A percentile compares a stretch with the other conserved stretches of the same genome.
phyloP scores from a whole-genome alignment of 179 eudicot species.

The Silene coronaria region DNA sequence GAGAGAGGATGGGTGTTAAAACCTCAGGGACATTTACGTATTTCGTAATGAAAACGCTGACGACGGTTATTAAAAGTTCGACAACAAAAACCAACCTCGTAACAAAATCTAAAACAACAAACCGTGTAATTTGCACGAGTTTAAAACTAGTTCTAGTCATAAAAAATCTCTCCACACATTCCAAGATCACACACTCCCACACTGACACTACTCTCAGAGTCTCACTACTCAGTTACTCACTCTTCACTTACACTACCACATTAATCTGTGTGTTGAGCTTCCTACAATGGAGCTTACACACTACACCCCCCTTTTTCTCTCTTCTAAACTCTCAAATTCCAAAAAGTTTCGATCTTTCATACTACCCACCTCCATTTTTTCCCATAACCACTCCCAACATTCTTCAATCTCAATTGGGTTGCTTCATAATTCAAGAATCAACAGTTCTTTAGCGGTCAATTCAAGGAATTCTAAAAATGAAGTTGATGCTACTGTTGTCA shows the following conservation, averaged over 20 bases:
- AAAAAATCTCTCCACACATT: conserved; percentile 25
- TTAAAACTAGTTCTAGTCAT: too few relatives aligned
- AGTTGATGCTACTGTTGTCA: conserved; percentile 31
- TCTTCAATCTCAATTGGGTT: conserved; percentile 25
- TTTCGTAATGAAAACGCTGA: too few relatives aligned
- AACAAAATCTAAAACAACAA: too few relatives aligned
- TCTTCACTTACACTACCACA: neutral
- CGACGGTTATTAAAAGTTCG: too few relatives aligned
- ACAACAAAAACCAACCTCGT: too few relatives aligned
- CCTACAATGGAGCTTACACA: conserved; percentile 35
- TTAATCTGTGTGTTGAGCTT: neutral
- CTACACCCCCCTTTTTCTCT: conserved; percentile 28
- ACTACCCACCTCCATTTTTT: conserved; percentile 11
- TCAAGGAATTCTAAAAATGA: conserved; percentile 34
- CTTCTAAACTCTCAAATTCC: conserved; percentile 19
- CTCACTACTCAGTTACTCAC: neutral
- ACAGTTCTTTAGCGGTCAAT: conserved; percentile 19
- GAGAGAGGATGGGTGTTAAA: too few relatives aligned
- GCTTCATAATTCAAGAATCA: conserved; percentile 11
- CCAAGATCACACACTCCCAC: conserved; percentile 11
- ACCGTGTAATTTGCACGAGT: too few relatives aligned
- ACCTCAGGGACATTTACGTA: too few relatives aligned
- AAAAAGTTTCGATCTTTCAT: conserved; percentile 10
- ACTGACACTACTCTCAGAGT: neutral
- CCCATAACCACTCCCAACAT: neutral